phyloP scores from a whole-genome alignment of 345 rosid genomes.

The Punica granatum region DNA sequence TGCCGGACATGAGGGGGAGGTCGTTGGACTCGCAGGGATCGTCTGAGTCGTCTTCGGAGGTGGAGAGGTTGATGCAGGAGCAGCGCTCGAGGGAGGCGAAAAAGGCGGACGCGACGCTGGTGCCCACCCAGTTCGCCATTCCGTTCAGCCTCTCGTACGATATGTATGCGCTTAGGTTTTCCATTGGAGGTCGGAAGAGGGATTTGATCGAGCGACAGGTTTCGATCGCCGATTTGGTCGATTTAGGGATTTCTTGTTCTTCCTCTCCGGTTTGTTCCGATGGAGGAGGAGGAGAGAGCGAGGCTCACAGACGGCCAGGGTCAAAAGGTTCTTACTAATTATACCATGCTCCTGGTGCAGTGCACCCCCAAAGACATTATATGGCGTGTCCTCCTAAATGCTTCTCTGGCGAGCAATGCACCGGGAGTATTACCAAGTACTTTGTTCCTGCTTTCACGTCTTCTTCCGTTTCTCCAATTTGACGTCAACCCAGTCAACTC shows the following conservation, averaged over 20 bases:
- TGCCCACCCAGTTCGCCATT: slow-evolving; percentile 31
- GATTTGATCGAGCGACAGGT: slow-evolving; percentile 2
- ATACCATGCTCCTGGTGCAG: not conserved
- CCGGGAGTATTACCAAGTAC: too few species aligned
- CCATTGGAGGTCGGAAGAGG: slow-evolving; percentile 11
- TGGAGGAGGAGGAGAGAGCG: not conserved
- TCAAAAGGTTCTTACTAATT: not conserved
- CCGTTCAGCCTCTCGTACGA: slow-evolving; percentile 36
- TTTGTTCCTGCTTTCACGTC: too few species aligned
- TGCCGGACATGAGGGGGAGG: slow-evolving; percentile 33
- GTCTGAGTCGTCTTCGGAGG: slow-evolving; percentile 33
- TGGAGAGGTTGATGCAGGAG: slow-evolving; percentile 41
- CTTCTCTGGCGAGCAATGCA: too few species aligned
- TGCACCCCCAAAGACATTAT: not conserved
- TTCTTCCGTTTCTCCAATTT: too few species aligned
- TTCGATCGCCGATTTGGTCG: not conserved
- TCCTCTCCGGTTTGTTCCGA: not conserved
- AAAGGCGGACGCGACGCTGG: slow-evolving; percentile 40
- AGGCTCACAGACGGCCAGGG: not conserved
- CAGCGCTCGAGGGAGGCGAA: slow-evolving; percentile 45
- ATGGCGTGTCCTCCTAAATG: too few species aligned
- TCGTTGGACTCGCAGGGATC: slow-evolving; percentile 31
- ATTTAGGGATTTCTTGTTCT: not conserved
- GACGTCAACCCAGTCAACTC: too few species aligned
- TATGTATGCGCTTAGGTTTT: slow-evolving; percentile 21